Percentiles rank a stretch among this genome's conserved stretches.
Conservation (phyloP, 345 rosid species). For the Lepidium didymum region DNA sequence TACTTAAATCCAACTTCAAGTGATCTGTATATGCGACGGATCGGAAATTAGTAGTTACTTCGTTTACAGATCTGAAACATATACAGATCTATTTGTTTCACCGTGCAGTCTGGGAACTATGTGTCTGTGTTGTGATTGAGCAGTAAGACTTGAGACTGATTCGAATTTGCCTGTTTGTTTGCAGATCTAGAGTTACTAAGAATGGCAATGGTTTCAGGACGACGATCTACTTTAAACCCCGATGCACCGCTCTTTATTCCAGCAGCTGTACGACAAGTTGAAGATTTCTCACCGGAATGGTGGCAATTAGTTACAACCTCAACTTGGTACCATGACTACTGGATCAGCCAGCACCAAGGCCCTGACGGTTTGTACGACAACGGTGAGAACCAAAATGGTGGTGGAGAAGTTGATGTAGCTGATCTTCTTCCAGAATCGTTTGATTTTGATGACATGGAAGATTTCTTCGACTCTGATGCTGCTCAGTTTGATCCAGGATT, state of each 20-base stretch:
- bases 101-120: neutral
- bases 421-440: constrained; percentile 60
- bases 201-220: constrained; percentile 79
- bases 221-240: constrained; percentile 71
- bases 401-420: constrained; percentile 29
- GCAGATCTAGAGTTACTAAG: constrained; percentile 17
- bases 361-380: constrained; percentile 51
- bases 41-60: neutral
- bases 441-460: constrained; percentile 53
- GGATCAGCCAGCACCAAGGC: constrained; percentile 70
- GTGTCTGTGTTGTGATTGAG: neutral
- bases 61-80: neutral
- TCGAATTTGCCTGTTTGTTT: neutral
- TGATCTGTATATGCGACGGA: neutral
- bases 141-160: neutral
- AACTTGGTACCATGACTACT: constrained; percentile 70
- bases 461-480: constrained; percentile 34
- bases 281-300: constrained; percentile 95
- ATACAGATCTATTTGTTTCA: neutral
- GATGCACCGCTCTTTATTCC: constrained; percentile 85
- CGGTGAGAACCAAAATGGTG: constrained; percentile 24
- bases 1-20: neutral
- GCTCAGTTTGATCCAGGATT: constrained; percentile 36
- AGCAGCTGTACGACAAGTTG: constrained; percentile 70
- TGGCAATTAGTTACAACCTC: constrained; percentile 84